Base-by-base conservation (phyloP, 805 yeast genomes). In the Sugiyamaella americana region DNA sequence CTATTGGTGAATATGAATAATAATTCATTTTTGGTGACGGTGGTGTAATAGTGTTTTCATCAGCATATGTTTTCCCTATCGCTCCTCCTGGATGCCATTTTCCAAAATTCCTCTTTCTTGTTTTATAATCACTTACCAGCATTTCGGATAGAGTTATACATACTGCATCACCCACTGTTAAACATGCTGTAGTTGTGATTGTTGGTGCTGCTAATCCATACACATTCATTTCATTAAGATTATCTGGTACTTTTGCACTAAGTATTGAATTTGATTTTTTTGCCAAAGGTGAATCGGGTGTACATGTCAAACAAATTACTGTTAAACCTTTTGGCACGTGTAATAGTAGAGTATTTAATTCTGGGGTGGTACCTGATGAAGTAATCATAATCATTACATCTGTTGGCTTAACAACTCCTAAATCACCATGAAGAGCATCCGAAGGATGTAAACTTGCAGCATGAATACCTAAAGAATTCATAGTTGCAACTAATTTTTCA, bases 141-240 rank as follows among this genome's bases (percentile, higher is more conserved):
- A 82, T 60, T 58, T 87, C 93, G 41, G 81, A 75, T 20, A 88
- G 65, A 0, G 95, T 84, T 41, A 88, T 73, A 34, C 84, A 76
- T 13, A 84, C 75, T 1, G 94, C 85, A 59, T 88, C 96, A 6
- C 93, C 82, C 37, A 87, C 66, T 0, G 85, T 79, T 41, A 87
- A 66, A 49, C 88, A 76, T 22, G 88, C 68, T 0, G 95, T 84
- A 1, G 95, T 82, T 3, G 94, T 79, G 3, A 87, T 76, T 0
- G 96, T 87, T 1, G 96, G 96, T 0, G 96, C 95, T 5, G 88
- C 83, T 23, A 87, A 62, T 0, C 96, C 96, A 57, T 84, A 85
- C 2, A 84, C 67, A 11, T 73, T 73, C 71, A 46, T 60, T 59
- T 87, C 96, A 23, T 74, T 68, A 48, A 80, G 70, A 34, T 69